Base-by-base conservation (phyloP, 1,139 yeast genomes). In the Diutina scorzettiae region DNA sequence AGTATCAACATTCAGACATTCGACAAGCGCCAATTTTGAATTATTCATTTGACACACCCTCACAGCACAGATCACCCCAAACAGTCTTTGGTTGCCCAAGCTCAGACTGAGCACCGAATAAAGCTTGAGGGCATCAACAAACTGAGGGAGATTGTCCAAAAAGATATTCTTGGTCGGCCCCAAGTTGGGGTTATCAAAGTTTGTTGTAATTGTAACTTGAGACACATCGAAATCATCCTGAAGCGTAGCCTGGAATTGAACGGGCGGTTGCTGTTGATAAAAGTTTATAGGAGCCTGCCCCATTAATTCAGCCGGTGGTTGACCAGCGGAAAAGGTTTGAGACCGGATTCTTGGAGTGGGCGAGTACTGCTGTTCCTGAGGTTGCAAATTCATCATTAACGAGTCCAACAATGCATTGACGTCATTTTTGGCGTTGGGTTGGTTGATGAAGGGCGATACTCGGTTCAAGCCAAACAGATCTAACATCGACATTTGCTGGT, bases 111-210 rank as follows among this genome's bases (percentile, higher is more conserved):
- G 54, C 17, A 67, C 54, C 32, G 63, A 55, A 51, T 57, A 64
- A 40, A 69, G 56, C 47, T 59, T 66, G 37, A 53, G 45, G 0
- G 71, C 54, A 46, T 66, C 66, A 42, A 67, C 53, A 42, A 64
- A 60, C 32, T 56, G 62, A 20, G 95, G 89, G 51, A 89, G 64
- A 56, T 87, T 85, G 43, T 87, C 85, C 44, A 89, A 68, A 54
- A 89, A 71, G 41, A 89, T 66, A 14, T 81, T 78, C 48, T 81
- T 75, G 0, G 96, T 81, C 7, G 95, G 89, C 2, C 85, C 86
- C 46, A 82, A 63, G 23, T 75, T 68, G 2, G 83, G 71, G 53
- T 79, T 83, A 45, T 78, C 81, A 53, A 77, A 76, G 42, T 80
- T 75, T 5, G 86, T 76, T 8, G 81, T 78, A 36, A 66, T 54